Base-by-base conservation (phyloP, 2,329 filamentous ascomycete species). In the Emergomyces pasteurianus region DNA sequence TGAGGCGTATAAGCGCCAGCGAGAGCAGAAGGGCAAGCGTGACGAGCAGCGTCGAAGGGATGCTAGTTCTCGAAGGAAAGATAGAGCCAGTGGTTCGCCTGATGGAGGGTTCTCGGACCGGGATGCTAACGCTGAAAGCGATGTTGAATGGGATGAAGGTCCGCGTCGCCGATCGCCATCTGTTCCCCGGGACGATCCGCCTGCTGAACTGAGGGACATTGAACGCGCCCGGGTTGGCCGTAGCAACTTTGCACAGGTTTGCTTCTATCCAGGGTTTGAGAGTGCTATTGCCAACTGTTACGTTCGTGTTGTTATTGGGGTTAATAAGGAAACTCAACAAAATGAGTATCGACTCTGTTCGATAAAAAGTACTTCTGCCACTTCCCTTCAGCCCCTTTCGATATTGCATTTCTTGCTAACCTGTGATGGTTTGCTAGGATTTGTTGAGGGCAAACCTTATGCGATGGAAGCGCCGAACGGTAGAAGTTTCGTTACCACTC, bases 231-330 rank as follows among this genome's bases (percentile, higher is more conserved):
- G 90, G 61, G 83, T 99, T 62, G 90, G 92, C 57, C 85, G 94
- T 64, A 88, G 84, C 66, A 89, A 91, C 69, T 96, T 99, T 72
- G 87, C 88, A 7, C 86, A 92, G 69, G 88, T 96, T 60, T 96
- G 91, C 80, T 96, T 95, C 77, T 92, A 92, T 67, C 94, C 94
- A 12, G 87, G 87, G 3, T 96, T 99, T 66, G 89, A 95, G 60
- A 78, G 88, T 9, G 82, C 88, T 36, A 88, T 96, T 68, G 84
- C 80, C 18, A 90, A 90, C 58, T 95, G 91, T 73, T 99, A 88
- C 72, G 87, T 87, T 43, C 89, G 94, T 58, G 85, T 97, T 65
- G 89, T 86, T 64, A 84, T 96, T 61, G 92, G 92, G 0, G 82
- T 87, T 14, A 88, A 95, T 70, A 83, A 83, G 12, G 81, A 86